Conservation (phyloP, 495 filamentous ascomycete genomes). For the Penicillium soppii region DNA sequence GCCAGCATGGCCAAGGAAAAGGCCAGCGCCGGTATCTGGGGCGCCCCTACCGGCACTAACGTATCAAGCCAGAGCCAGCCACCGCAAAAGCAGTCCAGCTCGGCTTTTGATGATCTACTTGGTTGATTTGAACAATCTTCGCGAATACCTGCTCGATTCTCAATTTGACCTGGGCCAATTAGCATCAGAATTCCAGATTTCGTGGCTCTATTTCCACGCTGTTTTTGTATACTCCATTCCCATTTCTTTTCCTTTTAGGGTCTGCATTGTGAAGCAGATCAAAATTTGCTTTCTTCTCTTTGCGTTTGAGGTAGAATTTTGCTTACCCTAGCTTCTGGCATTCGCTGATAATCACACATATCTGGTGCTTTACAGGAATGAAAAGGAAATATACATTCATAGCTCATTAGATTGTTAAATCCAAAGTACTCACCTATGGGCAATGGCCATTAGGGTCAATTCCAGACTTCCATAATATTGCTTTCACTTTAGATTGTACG, state of each 20-base stretch:
- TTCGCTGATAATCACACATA: too few species aligned
- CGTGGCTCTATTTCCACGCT: neutral
- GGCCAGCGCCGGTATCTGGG: constrained; percentile 92
- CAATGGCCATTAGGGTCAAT: too few species aligned
- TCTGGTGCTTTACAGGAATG: too few species aligned
- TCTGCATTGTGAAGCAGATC: neutral
- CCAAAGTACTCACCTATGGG: too few species aligned
- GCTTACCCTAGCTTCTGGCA: too few species aligned
- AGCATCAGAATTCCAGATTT: neutral
- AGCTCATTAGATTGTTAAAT: too few species aligned
- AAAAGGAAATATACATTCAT: too few species aligned
- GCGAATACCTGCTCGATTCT: neutral
- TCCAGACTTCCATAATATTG: too few species aligned
- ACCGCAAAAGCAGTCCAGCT: constrained; percentile 43
- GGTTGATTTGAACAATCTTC: constrained; percentile 40
- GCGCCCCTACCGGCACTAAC: constrained; percentile 48
- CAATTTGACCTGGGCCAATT: neutral
- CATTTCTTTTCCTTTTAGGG: too few species aligned
- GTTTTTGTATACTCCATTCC: neutral
- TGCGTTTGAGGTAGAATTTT: neutral
- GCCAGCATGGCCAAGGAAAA: constrained; percentile 96
- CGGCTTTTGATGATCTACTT: constrained; percentile 62
- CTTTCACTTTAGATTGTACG: too few species aligned
- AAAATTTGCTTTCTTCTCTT: neutral
- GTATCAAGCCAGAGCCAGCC: constrained; percentile 31